Evolutionary conservation across 208 protist genomes (phyloP), one percentile per base, ranked within the genome.

Genomic region (Trypanosoma brucei): DNA sequence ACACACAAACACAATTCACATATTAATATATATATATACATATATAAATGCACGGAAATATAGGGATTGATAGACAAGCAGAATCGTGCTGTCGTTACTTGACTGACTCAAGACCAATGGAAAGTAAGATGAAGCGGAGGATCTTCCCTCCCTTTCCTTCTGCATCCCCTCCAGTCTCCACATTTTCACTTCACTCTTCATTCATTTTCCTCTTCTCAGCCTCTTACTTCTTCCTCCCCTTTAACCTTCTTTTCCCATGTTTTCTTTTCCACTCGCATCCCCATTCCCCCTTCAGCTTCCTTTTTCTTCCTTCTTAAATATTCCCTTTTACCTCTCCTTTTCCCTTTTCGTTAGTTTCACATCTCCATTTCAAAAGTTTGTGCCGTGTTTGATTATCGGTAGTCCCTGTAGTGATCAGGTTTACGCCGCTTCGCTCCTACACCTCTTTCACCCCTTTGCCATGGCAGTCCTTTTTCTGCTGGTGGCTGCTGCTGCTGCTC

Each of bases 341-440:
- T 45, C 34, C 56, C 3, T 35, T 65, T 40, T 49, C 45, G 55
- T 60, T 45, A n/a, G 4, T 45, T 55, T 31, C 40, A 31, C 54
- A 35, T 35, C 48, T 39, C 31, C 53, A 50, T 55, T n/a, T 55
- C 52, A 39, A 37, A 46, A 46, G 42, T 30, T 8, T 5, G 11
- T 14, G 11, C 33, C 39, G 36, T 57, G 51, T 22, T 22, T 3
- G 3, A 34, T 61, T 36, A 73, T 9, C 68, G 35, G 65, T 86
- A 85, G 59, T 89, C 83, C 55, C 73, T 65, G 59, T 82, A 89
- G 70, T 76, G 75, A 9, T 83, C 79, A n/a, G 83, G 83, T 68
- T 89, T 89, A 1, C 60, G 68, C 11, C 83, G 72, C 55, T 89
- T 89, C 68, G 72, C 81, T 3, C 82, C 78, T 0, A 5, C 58